Percentiles rank a stretch among this genome's conserved stretches.
These are phyloP conservation scores for Ophiosphaerella korrae DNA, from an alignment of 2,329 filamentous ascomycete species.

Conservation along the genomic window DNA sequence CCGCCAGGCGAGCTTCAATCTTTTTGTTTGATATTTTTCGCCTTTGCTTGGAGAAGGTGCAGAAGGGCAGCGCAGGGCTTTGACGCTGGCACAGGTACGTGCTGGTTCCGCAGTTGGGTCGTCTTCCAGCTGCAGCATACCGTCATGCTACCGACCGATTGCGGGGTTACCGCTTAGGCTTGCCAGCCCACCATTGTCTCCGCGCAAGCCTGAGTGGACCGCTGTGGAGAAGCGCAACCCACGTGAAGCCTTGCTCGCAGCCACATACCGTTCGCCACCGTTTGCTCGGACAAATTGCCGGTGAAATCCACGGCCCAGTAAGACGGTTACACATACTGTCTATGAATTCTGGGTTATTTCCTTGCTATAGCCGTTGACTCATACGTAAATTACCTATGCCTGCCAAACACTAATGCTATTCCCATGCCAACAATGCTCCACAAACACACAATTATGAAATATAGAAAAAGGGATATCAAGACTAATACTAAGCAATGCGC, in stretches of 20 bases:
- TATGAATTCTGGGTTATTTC: too few relatives aligned
- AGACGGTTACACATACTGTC: too few relatives aligned
- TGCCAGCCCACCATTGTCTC: constrained; percentile 16
- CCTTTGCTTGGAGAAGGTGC: too few relatives aligned
- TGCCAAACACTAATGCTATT: neutral
- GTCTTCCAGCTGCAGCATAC: constrained; percentile 15
- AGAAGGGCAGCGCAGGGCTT: too few relatives aligned
- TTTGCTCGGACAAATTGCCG: constrained; percentile 2
- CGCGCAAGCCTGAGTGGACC: constrained; percentile 5
- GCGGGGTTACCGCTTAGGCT: constrained; percentile 24
- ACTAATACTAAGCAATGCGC: neutral
- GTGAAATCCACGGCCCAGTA: neutral
- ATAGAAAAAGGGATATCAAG: neutral
- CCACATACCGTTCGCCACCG: neutral
- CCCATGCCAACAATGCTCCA: neutral
- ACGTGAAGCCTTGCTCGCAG: neutral
- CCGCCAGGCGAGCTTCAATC: neutral
- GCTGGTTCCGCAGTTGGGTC: neutral
- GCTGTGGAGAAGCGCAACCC: neutral
- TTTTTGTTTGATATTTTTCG: too few relatives aligned
- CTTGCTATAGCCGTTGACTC: too few relatives aligned
- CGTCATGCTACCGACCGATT: constrained; percentile 22
- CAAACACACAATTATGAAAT: neutral
- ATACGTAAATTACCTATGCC: neutral
- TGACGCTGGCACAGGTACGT: too few relatives aligned